A percentile compares a stretch with the other conserved stretches of the same genome.
phyloP scores from a whole-genome alignment of 1,139 yeast genomes.

The Diutina pseudorugosa region DNA sequence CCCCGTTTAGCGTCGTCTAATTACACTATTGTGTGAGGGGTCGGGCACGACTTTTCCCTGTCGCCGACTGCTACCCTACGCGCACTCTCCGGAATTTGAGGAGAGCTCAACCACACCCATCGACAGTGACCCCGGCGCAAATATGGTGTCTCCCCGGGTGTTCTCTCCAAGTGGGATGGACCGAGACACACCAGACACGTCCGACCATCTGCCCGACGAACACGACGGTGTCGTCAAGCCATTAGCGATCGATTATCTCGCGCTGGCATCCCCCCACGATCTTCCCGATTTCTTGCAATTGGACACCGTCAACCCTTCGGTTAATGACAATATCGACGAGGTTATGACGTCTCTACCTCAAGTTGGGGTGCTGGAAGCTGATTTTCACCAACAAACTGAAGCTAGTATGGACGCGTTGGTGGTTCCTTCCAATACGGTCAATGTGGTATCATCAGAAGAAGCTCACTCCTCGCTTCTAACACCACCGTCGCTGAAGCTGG shows the following conservation, averaged over 20 bases:
- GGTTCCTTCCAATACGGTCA: too few relatives aligned
- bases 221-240: neutral
- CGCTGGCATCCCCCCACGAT: neutral
- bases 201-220: slow-evolving; percentile 4
- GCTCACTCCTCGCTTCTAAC: too few relatives aligned
- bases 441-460: too few relatives aligned
- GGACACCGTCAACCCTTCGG: neutral
- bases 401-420: neutral
- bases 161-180: neutral
- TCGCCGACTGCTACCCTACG: neutral
- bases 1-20: neutral
- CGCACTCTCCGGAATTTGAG: neutral
- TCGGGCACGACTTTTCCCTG: neutral
- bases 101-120: neutral
- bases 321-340: neutral
- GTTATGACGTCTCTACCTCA: too few relatives aligned
- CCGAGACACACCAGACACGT: slow-evolving; percentile 1
- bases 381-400: neutral
- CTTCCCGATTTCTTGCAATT: neutral
- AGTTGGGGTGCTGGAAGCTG: neutral
- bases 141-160: neutral
- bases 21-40: neutral
- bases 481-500: too few relatives aligned
- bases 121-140: neutral
- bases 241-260: neutral